Conservation (phyloP, 2,329 filamentous ascomycete species). For the Epichloe amarillans region DNA sequence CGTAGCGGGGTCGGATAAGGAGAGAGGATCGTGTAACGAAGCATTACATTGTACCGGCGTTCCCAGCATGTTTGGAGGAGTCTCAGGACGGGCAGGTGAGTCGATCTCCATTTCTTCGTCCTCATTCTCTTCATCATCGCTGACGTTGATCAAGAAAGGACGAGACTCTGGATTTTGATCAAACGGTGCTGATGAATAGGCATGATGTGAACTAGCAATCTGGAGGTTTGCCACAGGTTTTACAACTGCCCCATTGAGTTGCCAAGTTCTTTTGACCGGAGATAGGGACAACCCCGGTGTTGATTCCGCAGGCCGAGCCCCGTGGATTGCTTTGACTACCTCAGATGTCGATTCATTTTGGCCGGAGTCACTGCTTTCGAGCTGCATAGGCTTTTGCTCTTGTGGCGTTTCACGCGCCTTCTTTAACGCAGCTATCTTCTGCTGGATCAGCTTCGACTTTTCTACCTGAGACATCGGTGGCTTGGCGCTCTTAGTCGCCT, state of each 20-base stretch:
- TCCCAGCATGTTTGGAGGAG: slow-evolving; percentile 18
- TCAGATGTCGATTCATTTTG: neutral
- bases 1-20: slow-evolving; percentile 26
- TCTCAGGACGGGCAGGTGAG: slow-evolving; percentile 32
- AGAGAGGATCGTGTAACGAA: slow-evolving; percentile 31
- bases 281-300: slow-evolving; percentile 25
- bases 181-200: slow-evolving; percentile 22
- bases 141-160: slow-evolving; percentile 70
- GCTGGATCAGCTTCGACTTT: slow-evolving; percentile 59
- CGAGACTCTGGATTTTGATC: slow-evolving; percentile 44
- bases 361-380: slow-evolving; percentile 1
- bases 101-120: slow-evolving; percentile 51
- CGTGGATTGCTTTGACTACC: neutral
- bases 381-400: neutral
- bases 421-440: slow-evolving; percentile 65
- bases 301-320: slow-evolving; percentile 2
- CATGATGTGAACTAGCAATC: slow-evolving; percentile 44
- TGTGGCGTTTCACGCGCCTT: slow-evolving; percentile 35
- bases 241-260: slow-evolving; percentile 5
- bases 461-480: slow-evolving; percentile 34
- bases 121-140: slow-evolving; percentile 54
- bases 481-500: slow-evolving; percentile 13
- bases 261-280: slow-evolving; percentile 11
- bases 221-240: slow-evolving; percentile 51
- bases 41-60: slow-evolving; percentile 21